Evolutionary conservation across 2,329 filamentous ascomycete species (phyloP), one percentile per base, ranked within the genome.

Genomic region (Apiospora saccharicola): DNA sequence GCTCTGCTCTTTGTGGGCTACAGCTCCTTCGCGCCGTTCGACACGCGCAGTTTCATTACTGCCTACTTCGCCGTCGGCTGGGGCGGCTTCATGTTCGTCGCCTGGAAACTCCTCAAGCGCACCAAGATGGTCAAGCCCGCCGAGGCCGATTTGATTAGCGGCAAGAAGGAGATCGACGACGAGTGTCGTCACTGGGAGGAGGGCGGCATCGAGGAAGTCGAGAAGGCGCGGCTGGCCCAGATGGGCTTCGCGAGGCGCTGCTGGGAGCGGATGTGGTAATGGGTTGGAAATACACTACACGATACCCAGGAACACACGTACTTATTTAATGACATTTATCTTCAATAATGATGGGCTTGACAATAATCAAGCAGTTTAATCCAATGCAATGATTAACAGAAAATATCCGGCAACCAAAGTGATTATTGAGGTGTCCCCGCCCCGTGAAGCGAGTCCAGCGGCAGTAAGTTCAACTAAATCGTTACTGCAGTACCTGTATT

Each of bases 101-200:
- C 85, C 6, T 94, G 91, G 89, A 95, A 94, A 81, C 12, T 92
- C 1, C 72, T 89, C 75, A 89, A 91, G 80, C 86, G 85, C 77
- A 93, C 91, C 0, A 90, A 87, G 75, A 85, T 88, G 73, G 81
- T 87, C 70, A 84, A 83, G 67, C 84, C 89, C 0, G 81, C 86
- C 26, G 88, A 92, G 70, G 86, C 90, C 0, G 91, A 94, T 79
- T 80, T 94, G 61, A 77, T 87, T 43, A 88, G 88, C 47, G 91
- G 91, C 72, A 83, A 93, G 72, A 88, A 88, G 8, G 91, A 93
- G 80, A 89, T 92, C 74, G 91, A 92, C 71, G 89, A 89, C 74
- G 83, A 85, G 78, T 85, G 83, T 74, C 76, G 80, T 24, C 78
- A 82, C 64, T 85, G 83, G 83, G 83, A 85, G 72, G 83, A 85